A percentile compares a stretch with the other conserved stretches of the same genome.
Conservation (phyloP, 345 rosid species). For the Hibiscus mutabilis region DNA sequence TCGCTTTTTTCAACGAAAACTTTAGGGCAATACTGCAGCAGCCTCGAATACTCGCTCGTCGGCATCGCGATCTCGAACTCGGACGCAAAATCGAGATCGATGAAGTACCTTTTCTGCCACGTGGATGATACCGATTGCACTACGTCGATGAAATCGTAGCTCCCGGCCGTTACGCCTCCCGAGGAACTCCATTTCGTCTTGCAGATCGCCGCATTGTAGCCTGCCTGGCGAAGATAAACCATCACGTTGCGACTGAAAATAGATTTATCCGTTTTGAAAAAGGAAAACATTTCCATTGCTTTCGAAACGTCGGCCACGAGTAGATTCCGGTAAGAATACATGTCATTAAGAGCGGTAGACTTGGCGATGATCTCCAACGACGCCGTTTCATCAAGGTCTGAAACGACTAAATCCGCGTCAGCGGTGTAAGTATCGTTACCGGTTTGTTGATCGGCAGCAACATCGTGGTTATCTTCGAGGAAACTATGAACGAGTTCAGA, state of each 20-base stretch:
- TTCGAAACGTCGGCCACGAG: not conserved
- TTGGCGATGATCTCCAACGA: not conserved
- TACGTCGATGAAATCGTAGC: not conserved
- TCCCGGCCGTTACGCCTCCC: not conserved
- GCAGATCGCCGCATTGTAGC: not conserved
- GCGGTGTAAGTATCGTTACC: not conserved
- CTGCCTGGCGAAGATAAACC: not conserved
- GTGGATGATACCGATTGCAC: not conserved
- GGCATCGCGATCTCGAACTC: not conserved
- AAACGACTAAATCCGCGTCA: not conserved
- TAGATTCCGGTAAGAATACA: not conserved
- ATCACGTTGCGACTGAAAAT: not conserved
- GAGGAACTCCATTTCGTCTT: not conserved
- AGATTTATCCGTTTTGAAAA: not conserved
- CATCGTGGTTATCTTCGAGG: not conserved
- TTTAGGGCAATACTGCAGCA: slow-evolving; percentile 27
- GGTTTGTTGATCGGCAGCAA: not conserved
- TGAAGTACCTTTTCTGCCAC: not conserved
- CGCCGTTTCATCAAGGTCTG: not conserved
- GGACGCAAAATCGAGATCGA: not conserved
- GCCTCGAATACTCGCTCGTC: not conserved
- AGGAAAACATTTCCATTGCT: not conserved
- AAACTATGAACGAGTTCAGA: not conserved
- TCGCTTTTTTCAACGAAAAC: slow-evolving; percentile 57
- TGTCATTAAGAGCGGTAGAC: not conserved